Conservation (phyloP, 176 grass and related monocot species). For the Avena eriantha region DNA sequence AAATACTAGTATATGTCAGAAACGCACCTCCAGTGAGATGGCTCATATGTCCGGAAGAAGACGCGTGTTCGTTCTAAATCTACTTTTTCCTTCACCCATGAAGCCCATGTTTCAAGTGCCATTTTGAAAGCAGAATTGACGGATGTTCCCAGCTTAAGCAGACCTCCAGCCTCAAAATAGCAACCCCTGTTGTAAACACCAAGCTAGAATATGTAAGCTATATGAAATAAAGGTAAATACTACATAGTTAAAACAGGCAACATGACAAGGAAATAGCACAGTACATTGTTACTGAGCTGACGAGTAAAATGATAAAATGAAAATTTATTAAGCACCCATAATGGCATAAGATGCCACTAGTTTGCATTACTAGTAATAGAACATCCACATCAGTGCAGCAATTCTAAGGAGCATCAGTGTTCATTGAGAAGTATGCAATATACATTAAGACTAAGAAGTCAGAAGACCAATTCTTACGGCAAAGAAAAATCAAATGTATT, state of each 20-base stretch:
- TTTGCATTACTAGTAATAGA: neutral
- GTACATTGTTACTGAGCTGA: neutral
- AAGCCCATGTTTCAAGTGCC: constrained; percentile 91
- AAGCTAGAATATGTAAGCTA: constrained; percentile 27
- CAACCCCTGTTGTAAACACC: constrained; percentile 75
- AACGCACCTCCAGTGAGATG: constrained; percentile 94
- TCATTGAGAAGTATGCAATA: neutral
- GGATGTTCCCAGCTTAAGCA: constrained; percentile 83
- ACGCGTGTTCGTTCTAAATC: constrained; percentile 72
- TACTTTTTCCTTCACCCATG: constrained; percentile 77
- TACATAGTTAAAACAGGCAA: constrained; percentile 2
- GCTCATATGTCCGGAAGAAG: constrained; percentile 95
- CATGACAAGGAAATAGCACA: neutral
- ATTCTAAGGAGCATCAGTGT: neutral
- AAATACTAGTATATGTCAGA: neutral
- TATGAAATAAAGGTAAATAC: neutral
- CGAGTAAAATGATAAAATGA: neutral
- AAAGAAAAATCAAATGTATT: neutral
- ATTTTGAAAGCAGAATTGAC: constrained; percentile 89
- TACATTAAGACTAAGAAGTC: neutral
- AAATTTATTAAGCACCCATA: neutral
- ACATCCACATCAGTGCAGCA: constrained; percentile 11
- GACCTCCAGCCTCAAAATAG: constrained; percentile 86
- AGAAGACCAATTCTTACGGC: neutral
- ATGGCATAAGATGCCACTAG: neutral